A percentile compares a stretch with the other conserved stretches of the same genome.
phyloP scores from a whole-genome alignment of 192 early-diverging fungal species.

The Chytriomyces confervae region DNA sequence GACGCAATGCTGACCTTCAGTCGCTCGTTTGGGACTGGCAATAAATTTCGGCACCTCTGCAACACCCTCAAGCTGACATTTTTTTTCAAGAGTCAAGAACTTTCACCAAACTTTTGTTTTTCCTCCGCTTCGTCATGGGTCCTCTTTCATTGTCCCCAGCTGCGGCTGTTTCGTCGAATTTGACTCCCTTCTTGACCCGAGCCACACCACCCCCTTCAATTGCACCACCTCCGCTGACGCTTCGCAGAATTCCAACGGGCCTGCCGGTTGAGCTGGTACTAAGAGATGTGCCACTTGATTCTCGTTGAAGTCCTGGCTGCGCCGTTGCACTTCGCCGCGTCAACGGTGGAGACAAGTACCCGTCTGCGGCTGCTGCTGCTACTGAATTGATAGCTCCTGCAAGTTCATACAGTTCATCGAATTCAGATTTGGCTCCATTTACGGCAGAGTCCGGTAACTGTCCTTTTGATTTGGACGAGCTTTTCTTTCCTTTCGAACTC shows the following conservation, averaged over 20 bases:
- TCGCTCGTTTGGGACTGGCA: no score
- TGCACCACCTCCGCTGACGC: neutral
- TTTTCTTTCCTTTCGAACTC: neutral
- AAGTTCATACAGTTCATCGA: neutral
- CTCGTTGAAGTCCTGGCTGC: neutral
- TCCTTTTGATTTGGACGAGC: neutral
- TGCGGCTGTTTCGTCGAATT: conserved; percentile 12
- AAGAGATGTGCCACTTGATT: neutral
- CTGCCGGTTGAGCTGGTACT: neutral
- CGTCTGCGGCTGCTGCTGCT: no score
- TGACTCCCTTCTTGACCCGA: conserved; percentile 8
- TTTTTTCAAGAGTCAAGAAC: no score
- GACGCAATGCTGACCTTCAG: no score
- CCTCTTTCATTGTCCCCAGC: conserved; percentile 6
- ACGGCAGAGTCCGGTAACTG: neutral
- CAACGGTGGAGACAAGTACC: neutral
- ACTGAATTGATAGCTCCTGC: no score
- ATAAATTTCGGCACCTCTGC: no score
- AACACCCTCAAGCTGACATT: no score
- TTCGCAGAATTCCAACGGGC: neutral
- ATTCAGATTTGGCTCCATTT: neutral
- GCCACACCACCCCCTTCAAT: neutral
- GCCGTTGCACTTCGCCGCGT: neutral
- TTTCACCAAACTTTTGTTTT: neutral
- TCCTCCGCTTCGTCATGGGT: conserved; percentile 21